Evolutionary conservation across 2,329 filamentous ascomycete species (phyloP), one percentile per base, ranked within the genome.

Genomic region (Talaromyces islandicus): DNA sequence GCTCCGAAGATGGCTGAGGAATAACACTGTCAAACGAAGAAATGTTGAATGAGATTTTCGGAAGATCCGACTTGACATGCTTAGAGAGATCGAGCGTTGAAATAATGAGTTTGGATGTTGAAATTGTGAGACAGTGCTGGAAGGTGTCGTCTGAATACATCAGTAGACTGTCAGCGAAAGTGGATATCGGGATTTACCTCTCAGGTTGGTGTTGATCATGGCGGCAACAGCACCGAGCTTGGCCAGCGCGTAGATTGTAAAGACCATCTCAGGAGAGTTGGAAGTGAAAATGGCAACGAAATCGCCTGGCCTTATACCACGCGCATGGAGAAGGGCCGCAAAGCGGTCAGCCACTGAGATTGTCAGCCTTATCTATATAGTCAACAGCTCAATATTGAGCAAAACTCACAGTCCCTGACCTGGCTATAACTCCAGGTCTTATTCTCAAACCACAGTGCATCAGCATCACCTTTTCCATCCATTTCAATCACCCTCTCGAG

Each of bases 181-280:
- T 32, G 19, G 48, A 51, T 5, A 4, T 24, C 12, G 9, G 53
- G 10, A 62, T 65, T 62, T 72, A 79, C 78, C 77, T 68, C 78
- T 69, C 10, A 81, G 69, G 58, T 76, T 79, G 11, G 70, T 78
- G 63, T 81, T 81, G 27, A 81, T 75, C 61, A 81, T 69, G 3
- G 76, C 77, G 41, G 74, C 71, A 6, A 79, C 73, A 14, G 75
- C 77, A 19, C 79, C 77, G 38, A 81, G 60, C 60, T 78, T 80
- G 0, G 77, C 73, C n/a, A 81, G 66, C 0, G 78, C 79, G 52
- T 78, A 72, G 14, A 77, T 69, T 1, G 69, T 68, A 19, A 80
- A 69, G 1, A 80, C 71, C 77, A 81, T 80, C 63, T 81, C 79
- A 0, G 78, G 78, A 0, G 78, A 80, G 62, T 82, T 82, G 12